phyloP scores from a whole-genome alignment of 495 filamentous ascomycete genomes.

The Aspergillus hancockii region DNA sequence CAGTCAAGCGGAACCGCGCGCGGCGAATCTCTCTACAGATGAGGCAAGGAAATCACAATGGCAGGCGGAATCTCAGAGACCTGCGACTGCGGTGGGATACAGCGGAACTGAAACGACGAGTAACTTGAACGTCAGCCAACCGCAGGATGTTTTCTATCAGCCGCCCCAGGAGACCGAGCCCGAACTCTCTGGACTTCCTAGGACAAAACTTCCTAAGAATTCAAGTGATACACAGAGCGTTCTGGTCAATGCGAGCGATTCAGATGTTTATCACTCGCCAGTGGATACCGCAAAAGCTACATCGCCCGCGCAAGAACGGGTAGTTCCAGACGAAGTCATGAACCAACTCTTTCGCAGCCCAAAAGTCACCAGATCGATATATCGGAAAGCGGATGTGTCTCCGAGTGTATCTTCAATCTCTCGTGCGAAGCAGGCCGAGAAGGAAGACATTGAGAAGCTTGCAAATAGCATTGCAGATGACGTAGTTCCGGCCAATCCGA shows the following conservation, averaged over 20 bases:
- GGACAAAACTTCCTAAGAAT: slow-evolving; percentile 59
- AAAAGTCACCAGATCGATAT: slow-evolving; percentile 57
- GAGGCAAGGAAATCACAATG: slow-evolving; percentile 48
- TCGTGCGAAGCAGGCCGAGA: background rate
- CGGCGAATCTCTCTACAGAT: slow-evolving; percentile 30
- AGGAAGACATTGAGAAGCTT: background rate
- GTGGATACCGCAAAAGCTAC: slow-evolving; percentile 20
- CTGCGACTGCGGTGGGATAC: slow-evolving; percentile 39
- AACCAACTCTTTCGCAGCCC: slow-evolving; percentile 63
- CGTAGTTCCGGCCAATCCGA: slow-evolving; percentile 14
- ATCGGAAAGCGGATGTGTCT: slow-evolving; percentile 25
- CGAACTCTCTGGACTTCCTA: slow-evolving; percentile 56
- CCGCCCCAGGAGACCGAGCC: slow-evolving; percentile 46
- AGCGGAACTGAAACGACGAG: slow-evolving; percentile 19
- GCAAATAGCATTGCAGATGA: slow-evolving; percentile 23
- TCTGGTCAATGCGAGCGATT: slow-evolving; percentile 50
- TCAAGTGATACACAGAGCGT: slow-evolving; percentile 46
- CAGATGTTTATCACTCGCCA: slow-evolving; percentile 56
- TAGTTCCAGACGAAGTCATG: slow-evolving; percentile 57
- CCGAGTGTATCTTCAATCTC: background rate
- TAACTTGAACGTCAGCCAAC: slow-evolving; percentile 42
- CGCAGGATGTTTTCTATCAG: slow-evolving; percentile 61
- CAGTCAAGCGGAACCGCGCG: slow-evolving; percentile 3
- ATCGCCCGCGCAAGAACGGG: slow-evolving; percentile 23
- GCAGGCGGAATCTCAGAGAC: slow-evolving; percentile 58